Evolutionary conservation across 106 monocot genomes (phyloP).

Genomic region (Triglochin maritima): DNA sequence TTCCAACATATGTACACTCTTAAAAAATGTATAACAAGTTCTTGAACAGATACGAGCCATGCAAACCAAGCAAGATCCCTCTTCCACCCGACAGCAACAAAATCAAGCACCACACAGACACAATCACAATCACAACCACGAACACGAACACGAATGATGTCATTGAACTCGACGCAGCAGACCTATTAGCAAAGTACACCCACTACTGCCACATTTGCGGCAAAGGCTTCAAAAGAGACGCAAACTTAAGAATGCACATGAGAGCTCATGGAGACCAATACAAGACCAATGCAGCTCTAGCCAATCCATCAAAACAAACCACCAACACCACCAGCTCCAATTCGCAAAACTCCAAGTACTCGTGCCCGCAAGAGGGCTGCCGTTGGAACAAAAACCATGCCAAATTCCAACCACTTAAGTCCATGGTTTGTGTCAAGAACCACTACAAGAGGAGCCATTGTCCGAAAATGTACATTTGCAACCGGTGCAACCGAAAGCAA

Average conservation of each 20-base stretch:
- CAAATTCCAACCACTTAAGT: constrained; percentile 69
- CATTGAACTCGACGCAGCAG: constrained; percentile 42
- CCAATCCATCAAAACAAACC: constrained; percentile 20
- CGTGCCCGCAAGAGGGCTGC: constrained; percentile 75
- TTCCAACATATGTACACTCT: too few species aligned
- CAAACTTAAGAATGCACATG: constrained; percentile 83
- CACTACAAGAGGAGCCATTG: constrained; percentile 77
- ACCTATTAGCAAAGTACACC: constrained; percentile 51
- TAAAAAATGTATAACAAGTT: too few species aligned
- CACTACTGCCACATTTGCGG: constrained; percentile 69
- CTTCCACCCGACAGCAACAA: neutral
- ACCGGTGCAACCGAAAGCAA: constrained; percentile 49
- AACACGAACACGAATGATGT: constrained; percentile 17
- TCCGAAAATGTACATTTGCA: constrained; percentile 69
- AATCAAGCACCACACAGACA: neutral
- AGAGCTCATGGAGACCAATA: constrained; percentile 76
- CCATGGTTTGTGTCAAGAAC: constrained; percentile 70
- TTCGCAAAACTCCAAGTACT: constrained; percentile 31
- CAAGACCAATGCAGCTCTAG: constrained; percentile 45
- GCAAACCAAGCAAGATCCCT: too few species aligned
- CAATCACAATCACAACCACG: neutral
- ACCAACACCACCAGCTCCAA: neutral
- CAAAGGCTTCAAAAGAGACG: constrained; percentile 71
- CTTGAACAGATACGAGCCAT: too few species aligned
- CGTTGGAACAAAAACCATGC: constrained; percentile 61